Percentiles rank a stretch among this genome's conserved stretches.
Evolutionary conservation across 2,329 filamentous ascomycete genomes (phyloP).

Genomic region (Plectosphaerella cucumerina): DNA sequence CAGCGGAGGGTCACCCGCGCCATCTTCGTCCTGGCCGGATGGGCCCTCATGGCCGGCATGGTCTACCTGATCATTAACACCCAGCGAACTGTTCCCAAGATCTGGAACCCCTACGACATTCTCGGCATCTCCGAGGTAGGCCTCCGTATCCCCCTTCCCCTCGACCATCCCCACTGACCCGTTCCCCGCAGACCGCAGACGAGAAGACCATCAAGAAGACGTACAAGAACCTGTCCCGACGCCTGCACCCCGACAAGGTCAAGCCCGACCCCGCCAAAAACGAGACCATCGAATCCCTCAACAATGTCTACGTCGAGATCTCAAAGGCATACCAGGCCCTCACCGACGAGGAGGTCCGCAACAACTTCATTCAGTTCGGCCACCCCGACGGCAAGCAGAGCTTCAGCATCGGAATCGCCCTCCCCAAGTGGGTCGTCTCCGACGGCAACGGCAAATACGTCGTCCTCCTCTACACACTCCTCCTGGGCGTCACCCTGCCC

Average conservation of each 20-base stretch:
- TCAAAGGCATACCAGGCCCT: conserved; percentile 98
- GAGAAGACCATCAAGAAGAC: conserved; percentile 91
- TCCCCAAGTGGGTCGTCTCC: conserved; percentile 87
- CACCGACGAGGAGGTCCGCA: conserved; percentile 94
- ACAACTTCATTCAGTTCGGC: conserved; percentile 94
- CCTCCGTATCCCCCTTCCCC: neutral
- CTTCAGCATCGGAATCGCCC: conserved; percentile 93
- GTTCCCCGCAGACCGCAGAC: conserved; percentile 53
- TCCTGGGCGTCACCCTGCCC: conserved; percentile 86
- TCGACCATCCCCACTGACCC: conserved; percentile 4
- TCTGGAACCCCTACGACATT: conserved; percentile 98
- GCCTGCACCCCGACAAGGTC: conserved; percentile 90
- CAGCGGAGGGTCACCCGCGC: conserved; percentile 85
- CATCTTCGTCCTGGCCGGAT: conserved; percentile 70
- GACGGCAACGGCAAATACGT: conserved; percentile 96
- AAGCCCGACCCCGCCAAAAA: conserved; percentile 81
- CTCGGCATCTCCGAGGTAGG: conserved; percentile 75
- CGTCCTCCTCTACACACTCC: conserved; percentile 78
- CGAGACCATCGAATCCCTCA: conserved; percentile 79
- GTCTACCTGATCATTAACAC: conserved; percentile 84
- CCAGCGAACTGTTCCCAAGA: conserved; percentile 64
- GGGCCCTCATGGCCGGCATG: conserved; percentile 84
- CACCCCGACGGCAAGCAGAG: conserved; percentile 98
- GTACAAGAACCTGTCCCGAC: conserved; percentile 82
- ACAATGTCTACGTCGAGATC: conserved; percentile 86